Conservation (phyloP, 129 eudicot species). For the Flaveria sonorensis region DNA sequence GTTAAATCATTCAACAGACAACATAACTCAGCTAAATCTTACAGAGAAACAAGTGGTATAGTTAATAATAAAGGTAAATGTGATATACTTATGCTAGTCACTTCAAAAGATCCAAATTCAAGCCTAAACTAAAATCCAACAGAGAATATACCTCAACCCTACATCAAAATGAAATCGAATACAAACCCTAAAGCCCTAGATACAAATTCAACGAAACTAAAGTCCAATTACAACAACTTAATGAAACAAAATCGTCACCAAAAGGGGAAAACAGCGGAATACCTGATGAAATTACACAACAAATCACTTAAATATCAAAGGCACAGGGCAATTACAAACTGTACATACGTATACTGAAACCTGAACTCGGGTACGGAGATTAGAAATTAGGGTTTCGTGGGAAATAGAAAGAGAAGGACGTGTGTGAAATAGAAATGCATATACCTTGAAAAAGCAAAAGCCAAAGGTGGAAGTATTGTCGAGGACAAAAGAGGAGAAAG, state of each 20-base stretch:
- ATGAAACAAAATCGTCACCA: not conserved
- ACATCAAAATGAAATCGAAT: not conserved
- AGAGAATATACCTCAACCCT: slow-evolving; percentile 16
- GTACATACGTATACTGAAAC: not conserved
- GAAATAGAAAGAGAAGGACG: slow-evolving; percentile 15
- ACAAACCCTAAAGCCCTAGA: not conserved
- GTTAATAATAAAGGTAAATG: slow-evolving; percentile 4
- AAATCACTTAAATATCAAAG: not conserved
- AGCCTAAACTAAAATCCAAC: slow-evolving; percentile 2
- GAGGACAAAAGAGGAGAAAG: slow-evolving; percentile 40
- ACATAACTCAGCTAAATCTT: slow-evolving; percentile 1
- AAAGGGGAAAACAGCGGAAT: not conserved
- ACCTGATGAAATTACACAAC: slow-evolving; percentile 26
- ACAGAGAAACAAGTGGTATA: not conserved
- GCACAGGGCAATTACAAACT: not conserved
- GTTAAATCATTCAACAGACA: not conserved
- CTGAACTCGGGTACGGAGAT: not conserved
- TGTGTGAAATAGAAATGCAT: not conserved
- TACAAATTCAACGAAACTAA: slow-evolving; percentile 3
- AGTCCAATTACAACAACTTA: slow-evolving; percentile 1
- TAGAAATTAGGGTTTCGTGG: slow-evolving; percentile 33
- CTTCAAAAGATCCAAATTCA: not conserved
- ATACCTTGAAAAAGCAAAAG: slow-evolving; percentile 15
- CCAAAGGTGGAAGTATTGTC: slow-evolving; percentile 42
- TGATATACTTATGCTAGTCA: slow-evolving; percentile 2